phyloP scores from a whole-genome alignment of 2,329 filamentous ascomycete species.

The Fusarium clavum region DNA sequence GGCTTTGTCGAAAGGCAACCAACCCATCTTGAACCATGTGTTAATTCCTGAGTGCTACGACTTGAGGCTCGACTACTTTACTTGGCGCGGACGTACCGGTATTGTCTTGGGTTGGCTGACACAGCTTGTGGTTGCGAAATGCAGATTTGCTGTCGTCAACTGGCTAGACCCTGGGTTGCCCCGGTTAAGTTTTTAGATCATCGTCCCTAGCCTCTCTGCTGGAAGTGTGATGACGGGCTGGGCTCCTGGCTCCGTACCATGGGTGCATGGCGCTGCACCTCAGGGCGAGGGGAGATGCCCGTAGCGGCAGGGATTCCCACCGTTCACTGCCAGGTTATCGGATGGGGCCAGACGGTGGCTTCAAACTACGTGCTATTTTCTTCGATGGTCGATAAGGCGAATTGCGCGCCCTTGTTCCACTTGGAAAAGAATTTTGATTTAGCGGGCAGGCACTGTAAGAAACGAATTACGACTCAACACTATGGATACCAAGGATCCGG shows the following conservation, averaged over 20 bases:
- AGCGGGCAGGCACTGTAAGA: conserved; percentile 21
- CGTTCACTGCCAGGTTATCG: conserved; percentile 44
- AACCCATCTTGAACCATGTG: conserved; percentile 35
- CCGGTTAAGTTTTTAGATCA: conserved; percentile 44
- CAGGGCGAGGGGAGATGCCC: conserved; percentile 38
- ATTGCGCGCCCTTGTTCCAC: conserved; percentile 31
- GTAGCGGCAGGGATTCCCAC: conserved; percentile 37
- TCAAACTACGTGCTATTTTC: conserved; percentile 34
- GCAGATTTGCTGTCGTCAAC: conserved; percentile 40
- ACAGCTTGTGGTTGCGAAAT: conserved; percentile 38
- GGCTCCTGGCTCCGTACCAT: conserved; percentile 28
- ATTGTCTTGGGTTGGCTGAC: conserved; percentile 37
- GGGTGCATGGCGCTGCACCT: conserved; percentile 17
- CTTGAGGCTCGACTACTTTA: conserved; percentile 32
- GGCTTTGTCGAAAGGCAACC: conserved; percentile 19
- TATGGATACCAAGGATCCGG: conserved; percentile 23
- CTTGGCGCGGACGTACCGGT: conserved; percentile 31
- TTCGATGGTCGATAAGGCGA: conserved; percentile 42
- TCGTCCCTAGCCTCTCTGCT: conserved; percentile 33
- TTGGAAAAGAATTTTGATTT: conserved; percentile 17
- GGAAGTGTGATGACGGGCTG: conserved; percentile 43
- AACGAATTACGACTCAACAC: conserved; percentile 19
- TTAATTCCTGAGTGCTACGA: conserved; percentile 36
- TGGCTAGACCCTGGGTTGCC: conserved; percentile 39
- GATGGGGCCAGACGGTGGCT: conserved; percentile 46